Evolutionary conservation across 257 asterid genomes (phyloP), one percentile per base, ranked within the genome.

Genomic region (Asclepias syriaca): DNA sequence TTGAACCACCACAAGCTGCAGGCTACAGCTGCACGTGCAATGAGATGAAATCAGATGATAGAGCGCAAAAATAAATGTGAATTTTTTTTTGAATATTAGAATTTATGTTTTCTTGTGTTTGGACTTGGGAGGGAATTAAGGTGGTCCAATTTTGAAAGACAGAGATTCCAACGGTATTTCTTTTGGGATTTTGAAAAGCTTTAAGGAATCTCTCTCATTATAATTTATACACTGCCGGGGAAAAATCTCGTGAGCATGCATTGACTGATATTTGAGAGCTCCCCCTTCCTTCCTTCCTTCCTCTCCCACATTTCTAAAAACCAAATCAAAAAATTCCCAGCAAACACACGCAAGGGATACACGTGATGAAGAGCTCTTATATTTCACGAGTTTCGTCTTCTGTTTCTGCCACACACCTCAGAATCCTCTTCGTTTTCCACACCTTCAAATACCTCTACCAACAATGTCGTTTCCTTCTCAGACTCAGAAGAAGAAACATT

Each of bases 281-380:
- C 74, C 72, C 9, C 27, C 11, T 54, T 10, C 14, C 54, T 1
- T 39, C 21, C 27, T 15, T 65, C 69, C 46, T 18, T 22, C 24
- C 3, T 15, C 21, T 37, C 69, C n/a, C 8, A 2, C 8, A 10
- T 11, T 7, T n/a, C 69, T 43, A 27, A 37, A 37, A 34, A 19
- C 46, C 29, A 66, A 55, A 55, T 57, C 24, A 74, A 55, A 34
- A 55, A 55, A 15, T 21, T 9, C 49, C 27, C 58, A 19, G 45
- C 43, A 9, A 10, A n/a, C 21, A 60, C 40, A 9, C 55, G 1
- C 86, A 81, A 82, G 77, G 72, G 87, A 92, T 80, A 82, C 98
- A 85, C 97, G 98, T 91, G 96, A 94, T 76, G 85, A 71, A 82
- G 86, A 86, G 95, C 96, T 84, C 96, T 81, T 79, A 72, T 71